These are phyloP conservation scores for Acanthochlamys bracteata DNA, from an alignment of 106 monocot species.

Conservation along the genomic window DNA sequence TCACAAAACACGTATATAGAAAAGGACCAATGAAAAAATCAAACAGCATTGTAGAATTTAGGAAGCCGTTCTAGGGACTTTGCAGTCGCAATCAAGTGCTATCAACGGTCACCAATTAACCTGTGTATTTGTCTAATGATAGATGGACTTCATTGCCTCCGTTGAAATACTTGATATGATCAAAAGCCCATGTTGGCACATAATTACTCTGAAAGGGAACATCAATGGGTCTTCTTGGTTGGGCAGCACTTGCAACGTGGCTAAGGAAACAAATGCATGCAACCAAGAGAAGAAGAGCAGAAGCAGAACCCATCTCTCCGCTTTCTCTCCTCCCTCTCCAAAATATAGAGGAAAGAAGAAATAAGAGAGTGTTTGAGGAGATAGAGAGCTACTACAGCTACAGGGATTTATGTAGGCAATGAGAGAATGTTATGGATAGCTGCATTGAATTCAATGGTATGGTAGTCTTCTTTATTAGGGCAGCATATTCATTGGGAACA, in stretches of 20 bases:
- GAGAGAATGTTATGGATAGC: no score
- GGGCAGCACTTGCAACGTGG: background rate
- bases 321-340: no score
- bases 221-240: conserved; percentile 1
- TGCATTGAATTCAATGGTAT: no score
- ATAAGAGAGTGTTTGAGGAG: background rate
- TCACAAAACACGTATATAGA: background rate
- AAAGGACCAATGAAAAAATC: background rate
- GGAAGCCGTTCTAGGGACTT: no score
- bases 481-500: no score
- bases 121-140: conserved; percentile 12
- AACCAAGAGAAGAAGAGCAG: background rate
- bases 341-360: background rate
- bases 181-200: conserved; percentile 12
- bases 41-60: background rate
- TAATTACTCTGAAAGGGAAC: conserved; percentile 14
- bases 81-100: background rate
- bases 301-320: conserved; percentile 1
- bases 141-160: conserved; percentile 14
- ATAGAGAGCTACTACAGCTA: background rate
- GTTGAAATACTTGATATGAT: conserved; percentile 16
- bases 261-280: background rate
- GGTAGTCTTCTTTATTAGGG: no score
- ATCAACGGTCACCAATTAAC: background rate
- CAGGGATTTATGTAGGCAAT: background rate